Evolutionary conservation across 2,329 filamentous ascomycete species (phyloP).

Genomic region (Calonectria multiphialidica): DNA sequence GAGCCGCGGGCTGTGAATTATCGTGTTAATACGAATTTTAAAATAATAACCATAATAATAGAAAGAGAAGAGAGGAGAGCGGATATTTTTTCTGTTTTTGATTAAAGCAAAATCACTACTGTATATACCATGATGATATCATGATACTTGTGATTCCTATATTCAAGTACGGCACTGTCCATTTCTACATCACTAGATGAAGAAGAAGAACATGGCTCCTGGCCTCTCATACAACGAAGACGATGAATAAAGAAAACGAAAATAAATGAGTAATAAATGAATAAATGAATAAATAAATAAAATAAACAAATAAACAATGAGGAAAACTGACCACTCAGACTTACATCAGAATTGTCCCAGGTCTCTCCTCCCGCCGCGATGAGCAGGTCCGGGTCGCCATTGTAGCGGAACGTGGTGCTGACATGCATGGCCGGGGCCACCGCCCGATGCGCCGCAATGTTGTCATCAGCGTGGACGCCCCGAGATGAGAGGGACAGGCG

Average conservation of each 20-base stretch:
- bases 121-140: no score
- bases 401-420: slow-evolving; percentile 91
- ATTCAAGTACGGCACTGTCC: no score
- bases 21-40: slow-evolving; percentile 28
- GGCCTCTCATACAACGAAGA: no score
- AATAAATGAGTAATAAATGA: background rate
- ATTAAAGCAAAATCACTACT: no score
- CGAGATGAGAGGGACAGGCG: slow-evolving; percentile 71
- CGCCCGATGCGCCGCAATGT: slow-evolving; percentile 78
- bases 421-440: slow-evolving; percentile 92
- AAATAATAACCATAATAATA: background rate
- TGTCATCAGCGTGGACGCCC: slow-evolving; percentile 86
- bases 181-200: no score
- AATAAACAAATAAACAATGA: background rate
- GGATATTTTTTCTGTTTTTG: no score
- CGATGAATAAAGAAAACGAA: no score
- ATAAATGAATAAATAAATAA: background rate
- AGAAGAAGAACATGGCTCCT: no score
- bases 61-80: no score
- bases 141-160: no score
- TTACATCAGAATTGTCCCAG: slow-evolving; percentile 68
- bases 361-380: slow-evolving; percentile 35
- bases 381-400: slow-evolving; percentile 75
- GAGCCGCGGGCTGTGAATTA: slow-evolving; percentile 57
- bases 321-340: slow-evolving; percentile 38